These are phyloP conservation scores for Ceratorhiza oryzae-sativae DNA, from an alignment of 1,284 basidiomycete genomes.

Conservation along the genomic window DNA sequence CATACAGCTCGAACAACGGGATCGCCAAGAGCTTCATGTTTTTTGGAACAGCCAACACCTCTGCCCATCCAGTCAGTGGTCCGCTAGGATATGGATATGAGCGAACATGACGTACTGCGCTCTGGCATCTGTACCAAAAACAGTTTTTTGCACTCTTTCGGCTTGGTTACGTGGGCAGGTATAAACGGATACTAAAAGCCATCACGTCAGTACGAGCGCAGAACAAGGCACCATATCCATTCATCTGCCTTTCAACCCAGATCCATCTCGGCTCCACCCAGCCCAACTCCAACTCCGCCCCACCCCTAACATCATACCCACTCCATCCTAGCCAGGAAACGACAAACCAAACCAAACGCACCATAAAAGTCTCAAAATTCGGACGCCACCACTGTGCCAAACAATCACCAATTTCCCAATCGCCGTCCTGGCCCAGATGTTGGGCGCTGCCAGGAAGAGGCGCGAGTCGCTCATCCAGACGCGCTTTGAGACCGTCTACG, in stretches of 20 bases:
- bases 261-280: background rate
- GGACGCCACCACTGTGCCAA: slow-evolving; percentile 97
- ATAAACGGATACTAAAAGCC: slow-evolving; percentile 88
- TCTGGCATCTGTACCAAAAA: slow-evolving; percentile 96
- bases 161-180: slow-evolving; percentile 95
- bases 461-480: slow-evolving; percentile 88
- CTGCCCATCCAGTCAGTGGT: slow-evolving; percentile 54
- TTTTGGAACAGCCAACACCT: slow-evolving; percentile 93
- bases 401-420: slow-evolving; percentile 96
- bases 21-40: slow-evolving; percentile 99
- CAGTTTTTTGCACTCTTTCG: slow-evolving; percentile 97
- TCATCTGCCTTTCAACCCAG: background rate
- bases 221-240: background rate
- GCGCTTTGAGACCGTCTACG: slow-evolving; percentile 83
- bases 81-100: background rate
- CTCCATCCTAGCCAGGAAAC: background rate
- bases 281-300: background rate
- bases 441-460: slow-evolving; percentile 67
- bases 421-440: slow-evolving; percentile 76
- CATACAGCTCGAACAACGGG: slow-evolving; percentile 95
- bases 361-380: slow-evolving; percentile 98
- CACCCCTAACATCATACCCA: background rate
- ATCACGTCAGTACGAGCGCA: slow-evolving; percentile 16
- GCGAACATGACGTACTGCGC: slow-evolving; percentile 69
- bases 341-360: slow-evolving; percentile 53